These are phyloP conservation scores for Fusarium compactum DNA, from an alignment of 2,329 filamentous ascomycete species.

Conservation along the genomic window DNA sequence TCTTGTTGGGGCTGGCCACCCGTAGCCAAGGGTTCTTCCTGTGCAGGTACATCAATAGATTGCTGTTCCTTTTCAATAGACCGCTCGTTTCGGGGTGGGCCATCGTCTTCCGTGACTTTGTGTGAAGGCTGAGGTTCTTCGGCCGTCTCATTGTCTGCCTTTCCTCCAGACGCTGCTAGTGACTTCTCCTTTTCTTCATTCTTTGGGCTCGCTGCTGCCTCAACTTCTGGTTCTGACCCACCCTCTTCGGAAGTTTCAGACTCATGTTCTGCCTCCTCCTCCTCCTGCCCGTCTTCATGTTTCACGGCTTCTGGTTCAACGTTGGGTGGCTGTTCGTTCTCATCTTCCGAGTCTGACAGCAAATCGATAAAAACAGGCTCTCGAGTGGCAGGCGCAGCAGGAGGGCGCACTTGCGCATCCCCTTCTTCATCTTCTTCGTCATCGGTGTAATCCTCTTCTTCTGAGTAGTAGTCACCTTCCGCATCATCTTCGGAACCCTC, in stretches of 20 bases:
- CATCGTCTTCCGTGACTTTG: neutral
- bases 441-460: conserved; percentile 47
- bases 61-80: conserved; percentile 11
- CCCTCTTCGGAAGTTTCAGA: neutral
- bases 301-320: neutral
- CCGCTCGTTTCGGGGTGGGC: neutral
- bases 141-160: conserved; percentile 2
- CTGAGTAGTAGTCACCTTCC: conserved; percentile 45
- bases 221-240: neutral
- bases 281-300: neutral
- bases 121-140: conserved; percentile 2
- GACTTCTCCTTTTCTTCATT: neutral
- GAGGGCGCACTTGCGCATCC: conserved; percentile 31
- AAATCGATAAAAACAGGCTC: conserved; percentile 61
- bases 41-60: neutral
- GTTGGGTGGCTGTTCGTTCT: conserved; percentile 49
- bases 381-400: conserved; percentile 37
- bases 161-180: neutral
- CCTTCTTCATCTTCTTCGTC: conserved; percentile 39
- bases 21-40: neutral
- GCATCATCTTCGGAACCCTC: conserved; percentile 49
- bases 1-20: conserved; percentile 1
- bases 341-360: conserved; percentile 61
- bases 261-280: neutral
- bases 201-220: neutral